A percentile compares a stretch with the other conserved stretches of the same genome.
phyloP scores from a whole-genome alignment of 1,139 yeast genomes.

The Geotrichum klebahnii region DNA sequence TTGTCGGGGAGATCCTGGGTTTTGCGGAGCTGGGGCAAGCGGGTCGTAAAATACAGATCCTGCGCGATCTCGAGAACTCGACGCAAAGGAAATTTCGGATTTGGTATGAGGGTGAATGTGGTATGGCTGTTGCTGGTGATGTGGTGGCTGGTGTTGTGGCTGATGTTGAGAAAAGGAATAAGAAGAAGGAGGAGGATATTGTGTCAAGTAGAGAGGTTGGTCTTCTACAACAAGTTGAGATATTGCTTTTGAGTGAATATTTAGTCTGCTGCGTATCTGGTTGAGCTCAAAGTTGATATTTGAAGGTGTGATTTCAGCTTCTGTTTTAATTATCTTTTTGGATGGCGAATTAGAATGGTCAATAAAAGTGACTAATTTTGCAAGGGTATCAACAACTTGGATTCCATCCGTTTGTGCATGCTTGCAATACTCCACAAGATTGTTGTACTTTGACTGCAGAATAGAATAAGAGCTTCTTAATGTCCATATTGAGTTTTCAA shows the following conservation, averaged over 20 bases:
- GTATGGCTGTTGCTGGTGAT: slow-evolving; percentile 18
- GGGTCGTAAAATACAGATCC: slow-evolving; percentile 34
- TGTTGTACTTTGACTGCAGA: slow-evolving; percentile 15
- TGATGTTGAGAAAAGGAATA: slow-evolving; percentile 16
- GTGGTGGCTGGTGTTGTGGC: slow-evolving; percentile 14
- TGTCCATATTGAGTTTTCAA: slow-evolving; percentile 27
- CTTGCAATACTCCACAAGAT: slow-evolving; percentile 18
- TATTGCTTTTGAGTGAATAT: slow-evolving; percentile 17
- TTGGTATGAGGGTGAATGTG: slow-evolving; percentile 26
- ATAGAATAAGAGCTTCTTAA: slow-evolving; percentile 18
- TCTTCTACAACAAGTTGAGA: neutral
- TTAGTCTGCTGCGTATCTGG: slow-evolving; percentile 22
- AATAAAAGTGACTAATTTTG: slow-evolving; percentile 15
- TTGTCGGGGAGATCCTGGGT: slow-evolving; percentile 24
- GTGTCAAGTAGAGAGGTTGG: slow-evolving; percentile 4
- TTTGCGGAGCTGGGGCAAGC: slow-evolving; percentile 27
- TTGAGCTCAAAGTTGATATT: slow-evolving; percentile 13
- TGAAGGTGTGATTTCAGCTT: no score
- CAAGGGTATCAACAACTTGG: slow-evolving; percentile 17
- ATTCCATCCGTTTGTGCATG: slow-evolving; percentile 16
- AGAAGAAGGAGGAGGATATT: neutral
- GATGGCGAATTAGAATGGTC: neutral
- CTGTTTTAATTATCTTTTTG: neutral
- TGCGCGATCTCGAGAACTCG: slow-evolving; percentile 33
- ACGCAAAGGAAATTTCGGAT: slow-evolving; percentile 17